Evolutionary conservation across 768 basidiomycete species (phyloP).

Genomic region (Pleurotus platypus): DNA sequence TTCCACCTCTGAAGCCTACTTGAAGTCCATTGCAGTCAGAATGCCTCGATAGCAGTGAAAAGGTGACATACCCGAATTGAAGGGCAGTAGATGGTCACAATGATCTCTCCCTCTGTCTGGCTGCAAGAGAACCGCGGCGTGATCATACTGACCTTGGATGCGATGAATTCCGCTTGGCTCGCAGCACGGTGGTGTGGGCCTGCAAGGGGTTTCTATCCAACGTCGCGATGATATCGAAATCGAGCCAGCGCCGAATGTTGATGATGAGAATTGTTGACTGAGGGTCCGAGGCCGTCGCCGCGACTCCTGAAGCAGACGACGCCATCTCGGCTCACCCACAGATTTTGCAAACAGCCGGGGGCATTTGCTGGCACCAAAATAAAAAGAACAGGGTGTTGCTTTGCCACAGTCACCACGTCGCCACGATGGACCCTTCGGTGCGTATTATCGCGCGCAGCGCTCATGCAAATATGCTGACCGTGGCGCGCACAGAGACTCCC

Average conservation of each 20-base stretch:
- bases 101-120: slow-evolving; percentile 54
- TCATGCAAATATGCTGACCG: background rate
- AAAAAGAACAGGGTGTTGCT: background rate
- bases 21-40: slow-evolving; percentile 16
- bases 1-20: slow-evolving; percentile 80
- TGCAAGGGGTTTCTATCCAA: background rate
- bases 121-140: slow-evolving; percentile 73
- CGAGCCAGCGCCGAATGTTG: background rate
- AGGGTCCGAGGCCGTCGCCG: background rate
- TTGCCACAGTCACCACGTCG: background rate
- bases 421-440: slow-evolving; percentile 50
- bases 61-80: slow-evolving; percentile 56
- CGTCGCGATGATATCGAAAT: background rate
- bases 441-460: slow-evolving; percentile 11
- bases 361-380: background rate
- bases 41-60: slow-evolving; percentile 4
- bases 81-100: slow-evolving; percentile 65
- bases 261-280: background rate
- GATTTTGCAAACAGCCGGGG: background rate
- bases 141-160: slow-evolving; percentile 45
- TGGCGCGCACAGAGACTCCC: slow-evolving; percentile 50
- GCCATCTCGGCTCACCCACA: background rate
- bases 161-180: too few relatives aligned
- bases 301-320: background rate
- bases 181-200: background rate